Conservation (phyloP, 345 rosid genomes). For the Excoecaria agallocha region DNA sequence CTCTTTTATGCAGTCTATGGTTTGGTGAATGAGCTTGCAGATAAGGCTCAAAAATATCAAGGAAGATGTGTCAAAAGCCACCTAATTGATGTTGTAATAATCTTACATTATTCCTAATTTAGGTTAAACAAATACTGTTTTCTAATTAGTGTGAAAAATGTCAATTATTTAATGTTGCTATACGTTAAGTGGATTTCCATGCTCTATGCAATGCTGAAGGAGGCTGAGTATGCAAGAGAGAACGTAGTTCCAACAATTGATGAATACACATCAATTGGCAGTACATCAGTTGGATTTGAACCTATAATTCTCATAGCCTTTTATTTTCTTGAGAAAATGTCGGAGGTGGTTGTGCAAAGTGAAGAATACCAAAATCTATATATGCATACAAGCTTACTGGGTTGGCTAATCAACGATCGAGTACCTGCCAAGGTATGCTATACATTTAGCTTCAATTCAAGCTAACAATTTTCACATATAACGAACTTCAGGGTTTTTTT, state of each 20-base stretch:
- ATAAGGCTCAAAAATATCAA: not conserved
- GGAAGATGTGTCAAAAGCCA: slow-evolving; percentile 9
- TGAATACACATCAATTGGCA: not conserved
- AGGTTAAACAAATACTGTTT: too few species aligned
- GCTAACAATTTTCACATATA: too few species aligned
- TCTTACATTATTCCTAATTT: too few species aligned
- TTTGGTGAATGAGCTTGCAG: not conserved
- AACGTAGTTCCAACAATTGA: slow-evolving; percentile 3
- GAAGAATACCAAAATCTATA: slow-evolving; percentile 11
- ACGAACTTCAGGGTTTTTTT: too few species aligned
- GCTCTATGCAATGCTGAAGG: slow-evolving; percentile 7
- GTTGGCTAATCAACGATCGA: slow-evolving; percentile 14
- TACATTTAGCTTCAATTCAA: too few species aligned
- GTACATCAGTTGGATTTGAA: slow-evolving; percentile 3
- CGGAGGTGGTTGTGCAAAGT: slow-evolving; percentile 8
- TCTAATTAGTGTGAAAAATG: too few species aligned
- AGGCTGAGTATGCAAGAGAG: slow-evolving; percentile 1
- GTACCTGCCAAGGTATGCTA: not conserved
- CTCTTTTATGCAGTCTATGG: slow-evolving; percentile 2
- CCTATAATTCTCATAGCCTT: slow-evolving; percentile 9
- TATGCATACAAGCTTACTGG: slow-evolving; percentile 12
- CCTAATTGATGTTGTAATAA: not conserved
- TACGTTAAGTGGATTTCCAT: not conserved
- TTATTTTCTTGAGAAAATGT: slow-evolving; percentile 1
- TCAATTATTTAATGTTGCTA: too few species aligned